Evolutionary conservation across 1,284 basidiomycete species (phyloP).

Genomic region (Xerocomus amazonicus): DNA sequence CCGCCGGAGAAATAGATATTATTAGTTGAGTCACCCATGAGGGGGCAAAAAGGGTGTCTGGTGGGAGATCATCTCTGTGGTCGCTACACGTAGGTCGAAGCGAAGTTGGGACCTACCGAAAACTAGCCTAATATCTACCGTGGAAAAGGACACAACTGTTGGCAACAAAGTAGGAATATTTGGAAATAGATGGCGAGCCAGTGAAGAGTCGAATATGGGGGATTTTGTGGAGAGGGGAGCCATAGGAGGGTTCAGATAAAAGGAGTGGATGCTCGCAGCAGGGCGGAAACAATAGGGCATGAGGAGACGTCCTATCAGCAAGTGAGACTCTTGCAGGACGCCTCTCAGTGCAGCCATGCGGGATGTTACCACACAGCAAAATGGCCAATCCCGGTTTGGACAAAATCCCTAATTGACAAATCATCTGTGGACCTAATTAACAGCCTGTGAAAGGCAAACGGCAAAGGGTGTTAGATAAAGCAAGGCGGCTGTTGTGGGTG

Average conservation of each 20-base stretch:
- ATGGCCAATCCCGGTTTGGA: conserved; percentile 27
- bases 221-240: conserved; percentile 6
- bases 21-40: conserved; percentile 23
- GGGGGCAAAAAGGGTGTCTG: conserved; percentile 6
- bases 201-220: conserved; percentile 1
- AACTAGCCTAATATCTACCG: conserved; percentile 25
- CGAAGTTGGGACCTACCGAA: conserved; percentile 21
- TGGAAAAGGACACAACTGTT: conserved; percentile 28
- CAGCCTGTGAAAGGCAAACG: conserved; percentile 30
- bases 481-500: conserved; percentile 17
- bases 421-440: conserved; percentile 29
- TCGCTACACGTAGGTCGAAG: conserved; percentile 7
- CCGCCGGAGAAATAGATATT: conserved; percentile 14
- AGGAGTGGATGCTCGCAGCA: conserved; percentile 26
- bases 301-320: conserved; percentile 23
- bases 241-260: conserved; percentile 27
- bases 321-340: conserved; percentile 17
- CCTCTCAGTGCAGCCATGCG: conserved; percentile 17
- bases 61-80: conserved; percentile 24
- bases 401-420: conserved; percentile 28
- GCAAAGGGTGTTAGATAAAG: conserved; percentile 24
- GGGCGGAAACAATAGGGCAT: conserved; percentile 22
- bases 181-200: conserved; percentile 3
- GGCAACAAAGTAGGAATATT: conserved; percentile 11
- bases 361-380: conserved; percentile 27